Evolutionary conservation across 805 yeast genomes (phyloP).

Genomic region (Metschnikowia kunwiensis): DNA sequence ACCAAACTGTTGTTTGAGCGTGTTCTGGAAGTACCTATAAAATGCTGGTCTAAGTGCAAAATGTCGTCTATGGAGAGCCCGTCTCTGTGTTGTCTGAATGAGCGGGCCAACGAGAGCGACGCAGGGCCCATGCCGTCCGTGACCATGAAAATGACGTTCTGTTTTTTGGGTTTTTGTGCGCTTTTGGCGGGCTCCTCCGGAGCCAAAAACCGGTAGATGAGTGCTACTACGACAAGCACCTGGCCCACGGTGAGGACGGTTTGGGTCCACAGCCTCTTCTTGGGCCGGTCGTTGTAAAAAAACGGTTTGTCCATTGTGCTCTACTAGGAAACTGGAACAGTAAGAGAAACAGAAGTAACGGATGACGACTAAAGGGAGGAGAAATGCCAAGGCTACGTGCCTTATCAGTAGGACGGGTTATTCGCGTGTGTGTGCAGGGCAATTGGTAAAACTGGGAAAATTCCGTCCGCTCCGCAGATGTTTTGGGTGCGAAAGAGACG

Average conservation of each 20-base stretch:
- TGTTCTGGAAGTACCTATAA: slow-evolving; percentile 84
- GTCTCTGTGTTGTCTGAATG: slow-evolving; percentile 63
- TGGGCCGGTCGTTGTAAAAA: slow-evolving; percentile 6
- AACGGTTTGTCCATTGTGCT: slow-evolving; percentile 7
- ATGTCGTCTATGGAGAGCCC: slow-evolving; percentile 52
- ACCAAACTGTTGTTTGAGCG: slow-evolving; percentile 71
- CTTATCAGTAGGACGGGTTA: no score
- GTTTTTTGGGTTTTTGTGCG: slow-evolving; percentile 38
- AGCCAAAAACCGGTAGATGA: slow-evolving; percentile 2
- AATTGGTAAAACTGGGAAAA: no score
- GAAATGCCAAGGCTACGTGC: no score
- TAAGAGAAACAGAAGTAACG: background rate
- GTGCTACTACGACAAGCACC: background rate
- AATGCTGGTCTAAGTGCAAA: slow-evolving; percentile 60
- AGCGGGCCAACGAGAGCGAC: slow-evolving; percentile 73
- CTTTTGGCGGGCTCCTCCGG: background rate
- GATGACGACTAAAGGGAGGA: no score
- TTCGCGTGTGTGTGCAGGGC: no score
- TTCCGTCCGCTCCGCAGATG: no score
- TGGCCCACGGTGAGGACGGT: background rate
- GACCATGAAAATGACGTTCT: slow-evolving; percentile 81
- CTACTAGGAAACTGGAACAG: background rate
- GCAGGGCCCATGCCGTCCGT: slow-evolving; percentile 97
- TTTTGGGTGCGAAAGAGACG: no score
- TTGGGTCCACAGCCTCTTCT: slow-evolving; percentile 1